Percentiles rank a stretch among this genome's conserved stretches.
Evolutionary conservation across 2,329 filamentous ascomycete genomes (phyloP).

Genomic region (Falciphora oryzae): DNA sequence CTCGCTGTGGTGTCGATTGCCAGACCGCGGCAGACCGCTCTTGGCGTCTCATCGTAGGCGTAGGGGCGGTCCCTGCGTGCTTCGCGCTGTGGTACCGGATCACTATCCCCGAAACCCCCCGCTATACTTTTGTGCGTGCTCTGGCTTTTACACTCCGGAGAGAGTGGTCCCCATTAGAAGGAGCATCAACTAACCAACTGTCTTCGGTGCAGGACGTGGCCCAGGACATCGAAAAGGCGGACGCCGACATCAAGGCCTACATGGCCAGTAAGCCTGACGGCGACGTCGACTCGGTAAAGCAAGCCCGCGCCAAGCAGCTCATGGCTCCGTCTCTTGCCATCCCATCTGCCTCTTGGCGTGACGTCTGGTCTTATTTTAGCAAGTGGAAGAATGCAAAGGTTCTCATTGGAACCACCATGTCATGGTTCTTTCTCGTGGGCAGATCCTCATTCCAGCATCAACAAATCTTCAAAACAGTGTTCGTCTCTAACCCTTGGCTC

Average conservation of each 20-base stretch:
- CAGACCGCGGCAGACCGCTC: slow-evolving; percentile 68
- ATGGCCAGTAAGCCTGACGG: slow-evolving; percentile 42
- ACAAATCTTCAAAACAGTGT: not conserved
- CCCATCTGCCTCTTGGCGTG: slow-evolving; percentile 64
- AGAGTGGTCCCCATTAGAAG: not conserved
- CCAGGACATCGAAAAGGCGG: slow-evolving; percentile 68
- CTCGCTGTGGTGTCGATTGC: slow-evolving; percentile 55
- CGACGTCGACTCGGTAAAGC: slow-evolving; percentile 41
- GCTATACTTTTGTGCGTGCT: slow-evolving; percentile 43
- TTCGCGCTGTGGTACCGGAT: slow-evolving; percentile 81
- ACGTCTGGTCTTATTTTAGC: slow-evolving; percentile 61
- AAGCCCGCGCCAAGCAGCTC: slow-evolving; percentile 47
- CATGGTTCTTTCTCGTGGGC: slow-evolving; percentile 69
- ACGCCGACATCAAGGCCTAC: slow-evolving; percentile 63
- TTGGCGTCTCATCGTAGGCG: slow-evolving; percentile 76
- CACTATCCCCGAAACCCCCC: slow-evolving; percentile 78
- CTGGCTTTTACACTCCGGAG: too few relatives aligned
- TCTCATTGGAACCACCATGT: slow-evolving; percentile 69
- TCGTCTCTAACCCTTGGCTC: slow-evolving; percentile 4
- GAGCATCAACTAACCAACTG: slow-evolving; percentile 54
- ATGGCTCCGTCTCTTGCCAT: slow-evolving; percentile 47
- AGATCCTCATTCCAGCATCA: not conserved
- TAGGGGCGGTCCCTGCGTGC: slow-evolving; percentile 71
- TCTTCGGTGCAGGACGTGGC: slow-evolving; percentile 58
- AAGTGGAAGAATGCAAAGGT: slow-evolving; percentile 66